Percentiles rank a stretch among this genome's conserved stretches.
These are phyloP conservation scores for Polysphondylium violaceum DNA, from an alignment of 78 protist species.

Conservation along the genomic window DNA sequence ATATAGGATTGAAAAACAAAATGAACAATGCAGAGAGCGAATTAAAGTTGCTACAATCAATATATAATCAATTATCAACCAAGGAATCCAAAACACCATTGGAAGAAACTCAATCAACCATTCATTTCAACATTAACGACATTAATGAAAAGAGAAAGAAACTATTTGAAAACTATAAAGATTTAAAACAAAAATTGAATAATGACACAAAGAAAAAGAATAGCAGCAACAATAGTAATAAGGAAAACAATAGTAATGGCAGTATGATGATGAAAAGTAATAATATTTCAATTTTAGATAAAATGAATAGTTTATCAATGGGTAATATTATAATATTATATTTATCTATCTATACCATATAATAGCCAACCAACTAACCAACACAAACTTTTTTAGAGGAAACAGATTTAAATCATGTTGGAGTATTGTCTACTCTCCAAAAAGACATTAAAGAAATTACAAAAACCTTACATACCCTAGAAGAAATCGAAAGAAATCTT, in stretches of 20 bases:
- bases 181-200: slow-evolving; percentile 9
- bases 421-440: no score
- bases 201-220: neutral
- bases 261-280: no score
- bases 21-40: neutral
- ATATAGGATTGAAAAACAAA: neutral
- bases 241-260: neutral
- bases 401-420: no score
- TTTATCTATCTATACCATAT: no score
- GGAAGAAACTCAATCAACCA: no score
- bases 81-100: neutral
- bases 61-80: neutral
- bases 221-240: neutral
- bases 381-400: no score
- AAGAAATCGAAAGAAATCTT: no score
- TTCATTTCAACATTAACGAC: neutral
- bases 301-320: neutral
- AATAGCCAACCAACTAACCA: no score
- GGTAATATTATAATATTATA: no score
- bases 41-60: slow-evolving; percentile 3
- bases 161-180: neutral
- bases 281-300: neutral
- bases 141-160: neutral
- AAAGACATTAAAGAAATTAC: no score
- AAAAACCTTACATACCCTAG: no score